Evolutionary conservation across 768 basidiomycete species (phyloP).

Genomic region (Rhodotorula toruloides): DNA sequence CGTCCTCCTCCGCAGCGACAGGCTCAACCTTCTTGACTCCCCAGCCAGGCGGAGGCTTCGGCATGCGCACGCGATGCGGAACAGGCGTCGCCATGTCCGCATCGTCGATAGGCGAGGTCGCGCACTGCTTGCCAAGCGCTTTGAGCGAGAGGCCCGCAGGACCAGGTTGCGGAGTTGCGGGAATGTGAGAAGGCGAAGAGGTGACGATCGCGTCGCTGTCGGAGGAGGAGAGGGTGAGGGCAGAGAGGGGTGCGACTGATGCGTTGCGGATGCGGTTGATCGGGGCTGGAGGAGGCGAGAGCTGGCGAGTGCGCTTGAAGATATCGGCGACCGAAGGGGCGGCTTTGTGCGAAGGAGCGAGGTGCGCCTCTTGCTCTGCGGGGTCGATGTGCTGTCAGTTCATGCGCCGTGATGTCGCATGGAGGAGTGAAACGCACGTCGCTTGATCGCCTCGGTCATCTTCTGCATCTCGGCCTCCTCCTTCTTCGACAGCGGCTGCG

Average conservation of each 20-base stretch:
- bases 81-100: constrained; percentile 4
- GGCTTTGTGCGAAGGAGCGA: constrained; percentile 11
- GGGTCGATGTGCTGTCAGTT: no score
- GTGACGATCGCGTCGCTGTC: constrained; percentile 1
- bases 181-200: neutral
- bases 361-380: constrained; percentile 1
- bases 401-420: no score
- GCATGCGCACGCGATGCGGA: neutral
- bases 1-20: neutral
- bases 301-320: neutral
- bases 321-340: neutral
- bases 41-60: neutral
- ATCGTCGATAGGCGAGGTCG: constrained; percentile 9
- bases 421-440: constrained; percentile 7
- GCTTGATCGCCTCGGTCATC: constrained; percentile 7
- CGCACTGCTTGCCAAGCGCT: constrained; percentile 16
- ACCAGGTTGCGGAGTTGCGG: neutral
- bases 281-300: neutral
- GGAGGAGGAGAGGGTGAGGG: constrained; percentile 5
- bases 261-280: neutral
- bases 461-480: constrained; percentile 25
- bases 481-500: constrained; percentile 27
- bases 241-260: neutral
- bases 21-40: neutral
- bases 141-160: neutral